Evolutionary conservation across 1,139 yeast species (phyloP).

Genomic region (Hansenula anomala): DNA sequence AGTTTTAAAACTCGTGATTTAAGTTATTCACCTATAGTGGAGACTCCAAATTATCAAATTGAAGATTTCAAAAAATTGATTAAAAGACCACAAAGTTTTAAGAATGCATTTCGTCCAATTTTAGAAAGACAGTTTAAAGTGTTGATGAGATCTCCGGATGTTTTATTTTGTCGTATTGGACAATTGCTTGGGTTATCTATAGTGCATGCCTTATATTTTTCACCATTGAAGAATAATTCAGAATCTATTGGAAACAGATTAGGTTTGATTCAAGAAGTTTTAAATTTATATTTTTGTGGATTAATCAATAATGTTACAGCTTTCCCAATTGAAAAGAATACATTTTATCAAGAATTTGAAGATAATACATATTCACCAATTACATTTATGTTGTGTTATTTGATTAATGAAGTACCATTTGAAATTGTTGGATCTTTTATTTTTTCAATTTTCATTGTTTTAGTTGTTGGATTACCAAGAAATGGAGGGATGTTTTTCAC

Average conservation of each 20-base stretch:
- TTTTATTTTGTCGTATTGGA: slow-evolving; percentile 58
- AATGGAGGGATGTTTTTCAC: slow-evolving; percentile 64
- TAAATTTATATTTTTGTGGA: slow-evolving; percentile 74
- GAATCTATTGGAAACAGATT: slow-evolving; percentile 63
- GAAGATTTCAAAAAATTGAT: neutral
- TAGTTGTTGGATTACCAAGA: slow-evolving; percentile 73
- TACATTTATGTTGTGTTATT: slow-evolving; percentile 63
- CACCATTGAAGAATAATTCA: slow-evolving; percentile 58
- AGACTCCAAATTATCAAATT: slow-evolving; percentile 1
- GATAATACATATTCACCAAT: slow-evolving; percentile 68
- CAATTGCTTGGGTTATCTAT: slow-evolving; percentile 65
- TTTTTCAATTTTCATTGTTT: slow-evolving; percentile 57
- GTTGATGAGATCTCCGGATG: slow-evolving; percentile 55
- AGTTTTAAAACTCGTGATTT: neutral
- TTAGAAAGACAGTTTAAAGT: slow-evolving; percentile 44
- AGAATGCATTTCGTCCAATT: slow-evolving; percentile 36
- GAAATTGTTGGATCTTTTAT: slow-evolving; percentile 58
- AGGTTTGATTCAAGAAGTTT: slow-evolving; percentile 71
- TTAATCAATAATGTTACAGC: slow-evolving; percentile 71
- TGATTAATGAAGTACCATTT: slow-evolving; percentile 68
- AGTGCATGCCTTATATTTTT: slow-evolving; percentile 62
- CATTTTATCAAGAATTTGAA: slow-evolving; percentile 73
- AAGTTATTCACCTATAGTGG: neutral
- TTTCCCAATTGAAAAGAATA: slow-evolving; percentile 68
- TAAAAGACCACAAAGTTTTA: slow-evolving; percentile 26